Evolutionary conservation across 139 green algal species (phyloP), one percentile per base, ranked within the genome.

Genomic region (Closterium sp.): DNA sequence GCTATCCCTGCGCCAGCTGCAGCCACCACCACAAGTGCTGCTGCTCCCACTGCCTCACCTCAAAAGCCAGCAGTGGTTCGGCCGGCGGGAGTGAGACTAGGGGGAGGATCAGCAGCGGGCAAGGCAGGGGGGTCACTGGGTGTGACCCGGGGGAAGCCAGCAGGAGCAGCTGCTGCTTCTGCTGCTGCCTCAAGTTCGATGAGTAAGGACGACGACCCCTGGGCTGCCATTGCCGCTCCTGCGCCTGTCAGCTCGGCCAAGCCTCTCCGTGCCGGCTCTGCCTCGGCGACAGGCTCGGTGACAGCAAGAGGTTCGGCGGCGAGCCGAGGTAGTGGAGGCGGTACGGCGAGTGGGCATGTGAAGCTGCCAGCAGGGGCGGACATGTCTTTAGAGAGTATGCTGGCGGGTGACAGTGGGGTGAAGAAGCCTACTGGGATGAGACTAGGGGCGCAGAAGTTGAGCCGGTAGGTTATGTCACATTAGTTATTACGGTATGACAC

Each of bases 171-270:
- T 33, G 84, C 33, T 33, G 16, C 33, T 16, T 34, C 33, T 10
- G 23, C 55, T 76, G 55, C 55, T 28, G 55, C 38, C 38, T 66
- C 38, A 66, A 10, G 21, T 12, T 66, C 55, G 25, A 76, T 3
- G 16, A 76, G 55, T 76, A 76, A 91, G 34, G 88, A 91, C 25
- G 88, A 91, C 21, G 88, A 91, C 25, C 88, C 84, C 34, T 91
- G 88, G 88, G 88, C 88, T 32, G 30, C 88, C 8, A 91, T 91
- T 91, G 88, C 88, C 25, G 88, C 88, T 91, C 88, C 88, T 76
- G 55, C 55, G 4, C 55, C 55, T 76, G 55, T 76, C 55, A 76
- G 55, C 88, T 32, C 88, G 2, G 31, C 88, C n/a, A 90, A 32
- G 30, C 30, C 88, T 89, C 31, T 66, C 81, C 88, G 30, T 6